Conservation (phyloP, 1,284 basidiomycete species). For the Pascua sp. region DNA sequence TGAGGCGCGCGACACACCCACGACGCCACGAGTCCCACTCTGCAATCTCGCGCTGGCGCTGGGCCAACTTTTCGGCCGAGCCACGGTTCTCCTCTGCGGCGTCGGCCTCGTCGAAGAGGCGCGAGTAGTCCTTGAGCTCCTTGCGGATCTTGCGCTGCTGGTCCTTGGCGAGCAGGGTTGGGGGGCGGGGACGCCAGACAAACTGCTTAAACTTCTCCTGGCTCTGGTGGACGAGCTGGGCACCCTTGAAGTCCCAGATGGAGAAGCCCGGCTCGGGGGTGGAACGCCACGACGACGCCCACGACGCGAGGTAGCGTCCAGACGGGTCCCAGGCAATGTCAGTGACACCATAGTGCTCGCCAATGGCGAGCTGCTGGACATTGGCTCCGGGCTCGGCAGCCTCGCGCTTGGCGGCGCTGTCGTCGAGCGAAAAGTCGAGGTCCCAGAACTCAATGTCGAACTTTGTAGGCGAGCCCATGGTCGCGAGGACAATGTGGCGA, state of each 20-base stretch:
- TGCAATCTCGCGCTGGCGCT: constrained; percentile 80
- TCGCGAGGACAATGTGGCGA: constrained; percentile 91
- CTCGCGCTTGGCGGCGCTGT: constrained; percentile 57
- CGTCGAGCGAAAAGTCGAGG: constrained; percentile 82
- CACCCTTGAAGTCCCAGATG: constrained; percentile 97
- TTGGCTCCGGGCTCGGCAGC: constrained; percentile 73
- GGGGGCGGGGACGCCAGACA: constrained; percentile 93
- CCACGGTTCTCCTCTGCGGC: constrained; percentile 91
- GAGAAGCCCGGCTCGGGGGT: constrained; percentile 94
- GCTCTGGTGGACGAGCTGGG: constrained; percentile 82
- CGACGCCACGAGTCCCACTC: constrained; percentile 96
- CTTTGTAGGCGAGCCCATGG: constrained; percentile 90
- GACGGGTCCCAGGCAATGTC: constrained; percentile 99
- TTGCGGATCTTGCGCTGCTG: constrained; percentile 79
- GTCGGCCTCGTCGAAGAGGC: constrained; percentile 94
- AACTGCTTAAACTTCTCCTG: constrained; percentile 98
- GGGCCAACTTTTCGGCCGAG: constrained; percentile 87
- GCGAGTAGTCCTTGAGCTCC: constrained; percentile 88
- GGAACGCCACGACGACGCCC: constrained; percentile 92
- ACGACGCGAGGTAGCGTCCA: constrained; percentile 89
- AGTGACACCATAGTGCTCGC: constrained; percentile 98
- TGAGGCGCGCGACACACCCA: constrained; percentile 39
- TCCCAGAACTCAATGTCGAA: constrained; percentile 99
- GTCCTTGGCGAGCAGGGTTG: constrained; percentile 80
- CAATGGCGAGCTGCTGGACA: constrained; percentile 75